Evolutionary conservation across 106 monocot genomes (phyloP), one percentile per base, ranked within the genome.

Genomic region (Acorus calamus): DNA sequence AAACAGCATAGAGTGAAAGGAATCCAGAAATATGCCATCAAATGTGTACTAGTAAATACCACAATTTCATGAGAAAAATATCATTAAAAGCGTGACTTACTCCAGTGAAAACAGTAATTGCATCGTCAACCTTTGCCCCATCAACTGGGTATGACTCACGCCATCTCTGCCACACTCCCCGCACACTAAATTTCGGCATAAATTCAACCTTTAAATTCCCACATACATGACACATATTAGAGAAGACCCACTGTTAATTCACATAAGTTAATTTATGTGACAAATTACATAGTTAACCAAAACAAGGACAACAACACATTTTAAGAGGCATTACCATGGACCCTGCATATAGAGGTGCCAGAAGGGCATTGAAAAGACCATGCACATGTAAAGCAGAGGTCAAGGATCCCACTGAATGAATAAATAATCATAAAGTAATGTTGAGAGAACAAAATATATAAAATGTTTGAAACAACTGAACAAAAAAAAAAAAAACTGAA

Each of bases 121-220:
- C 85, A 66, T 79, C 74, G 63, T 81, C 70, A 28, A 53, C 56
- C 69, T 80, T 77, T 56, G 55, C 71, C 60, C 85, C 91, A 85
- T 85, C 82, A 68, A 69, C 78, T 7, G 91, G 85, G 62, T 92
- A 88, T 52, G 96, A 92, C 63, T 92, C 96, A 51, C 83, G 78
- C 91, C 84, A 92, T 77, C 87, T 88, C 66, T 98, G 84, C 96
- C 96, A 98, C 44, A 92, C 73, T 72, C 96, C 96, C 56, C 91
- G 77, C 14, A 98, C 96, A 64, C 87, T 98, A 80, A 98, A 98
- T 81, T 92, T 98, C 65, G 87, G 91, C 78, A 98, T 77, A 55
- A 98, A 98, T 53, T 98, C 96, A 77, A 98, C 96, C 96, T 96
- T 71, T 50, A 81, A 74, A 8, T 1, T 6, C 50, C 13, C 14